Evolutionary conservation across 768 basidiomycete genomes (phyloP), one percentile per base, ranked within the genome.

Genomic region (Boletellus ananas): DNA sequence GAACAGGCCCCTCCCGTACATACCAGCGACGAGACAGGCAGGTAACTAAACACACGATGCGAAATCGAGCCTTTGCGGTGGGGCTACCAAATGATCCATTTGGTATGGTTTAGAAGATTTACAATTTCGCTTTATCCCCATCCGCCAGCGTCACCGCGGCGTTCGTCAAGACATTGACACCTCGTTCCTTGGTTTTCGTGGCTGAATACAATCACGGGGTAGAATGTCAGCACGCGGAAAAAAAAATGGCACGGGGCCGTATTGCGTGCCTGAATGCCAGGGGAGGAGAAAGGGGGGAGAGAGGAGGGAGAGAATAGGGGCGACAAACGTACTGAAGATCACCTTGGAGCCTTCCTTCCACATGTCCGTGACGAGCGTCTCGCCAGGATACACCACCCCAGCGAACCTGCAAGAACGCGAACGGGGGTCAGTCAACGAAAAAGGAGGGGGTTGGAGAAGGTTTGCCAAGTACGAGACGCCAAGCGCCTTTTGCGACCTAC

Each of bases 341-440:
- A 98, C 85, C 70, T 84, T 96, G 53, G 78, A 69, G 3, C 86
- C 90, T 59, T 96, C 93, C 67, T 94, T 96, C 96, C 96, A 99
- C 95, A 98, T 97, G 66, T 91, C 84, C 0, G 95, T 99, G 13
- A 93, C 75, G 45, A 98, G 78, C 2, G 95, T 98, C 70, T 98
- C 94, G 0, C 94, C 95, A 2, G 95, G 96, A 65, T 87, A 94
- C 20, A 98, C 92, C 2, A 91, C 83, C 3, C 92, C 93, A 0
- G 87, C 82, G 68, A 98, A 95, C 31, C 88, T 88, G 54, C 13
- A 6, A 23, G 23, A 34, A 25, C 6, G 17, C 0, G 16, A 33
- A 20, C 14, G 31, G 11, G 21, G 12, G 23, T 23, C 23, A 23
- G 23, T 23, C 23, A 23, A 23, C 23, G 23, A 23, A 23, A 23